Evolutionary conservation across 2,329 filamentous ascomycete species (phyloP).

Genomic region (Pezicula rhizophila): DNA sequence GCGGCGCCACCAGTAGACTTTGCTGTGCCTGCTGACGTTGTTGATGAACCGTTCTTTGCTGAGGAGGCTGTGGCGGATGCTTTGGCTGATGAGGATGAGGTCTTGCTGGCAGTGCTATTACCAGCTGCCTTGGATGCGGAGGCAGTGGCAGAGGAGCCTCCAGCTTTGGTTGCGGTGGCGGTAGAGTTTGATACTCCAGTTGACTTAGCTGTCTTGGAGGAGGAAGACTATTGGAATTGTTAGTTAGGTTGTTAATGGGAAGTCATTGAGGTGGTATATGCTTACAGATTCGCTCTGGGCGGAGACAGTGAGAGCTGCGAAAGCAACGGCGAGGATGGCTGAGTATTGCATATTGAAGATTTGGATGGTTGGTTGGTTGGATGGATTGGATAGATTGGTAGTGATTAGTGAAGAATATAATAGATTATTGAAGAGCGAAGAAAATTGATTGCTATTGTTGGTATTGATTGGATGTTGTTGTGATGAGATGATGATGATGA

Average conservation of each 20-base stretch:
- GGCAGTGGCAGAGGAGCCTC: neutral
- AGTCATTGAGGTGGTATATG: neutral
- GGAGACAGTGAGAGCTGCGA: slow-evolving; percentile 16
- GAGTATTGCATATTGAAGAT: slow-evolving; percentile 22
- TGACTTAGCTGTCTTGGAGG: neutral
- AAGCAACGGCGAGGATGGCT: slow-evolving; percentile 16
- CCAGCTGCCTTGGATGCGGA: slow-evolving; percentile 2
- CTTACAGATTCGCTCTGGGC: slow-evolving; percentile 11
- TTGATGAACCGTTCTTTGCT: slow-evolving; percentile 28
- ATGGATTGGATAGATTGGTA: neutral
- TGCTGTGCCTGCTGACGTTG: slow-evolving; percentile 9
- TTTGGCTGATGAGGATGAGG: neutral
- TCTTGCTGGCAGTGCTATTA: neutral
- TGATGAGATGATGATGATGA: slow-evolving; percentile 7
- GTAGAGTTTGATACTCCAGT: neutral
- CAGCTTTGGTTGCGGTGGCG: slow-evolving; percentile 1
- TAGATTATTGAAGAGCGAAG: neutral
- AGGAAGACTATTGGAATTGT: neutral
- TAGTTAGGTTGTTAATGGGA: neutral
- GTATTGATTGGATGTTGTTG: neutral
- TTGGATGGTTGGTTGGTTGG: slow-evolving; percentile 4
- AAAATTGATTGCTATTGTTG: slow-evolving; percentile 2
- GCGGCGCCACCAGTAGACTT: slow-evolving; percentile 14
- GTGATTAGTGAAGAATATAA: neutral
- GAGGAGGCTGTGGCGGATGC: slow-evolving; percentile 27